Conservation (phyloP, 352 stramenopile species). For the Pythium graminicola region DNA sequence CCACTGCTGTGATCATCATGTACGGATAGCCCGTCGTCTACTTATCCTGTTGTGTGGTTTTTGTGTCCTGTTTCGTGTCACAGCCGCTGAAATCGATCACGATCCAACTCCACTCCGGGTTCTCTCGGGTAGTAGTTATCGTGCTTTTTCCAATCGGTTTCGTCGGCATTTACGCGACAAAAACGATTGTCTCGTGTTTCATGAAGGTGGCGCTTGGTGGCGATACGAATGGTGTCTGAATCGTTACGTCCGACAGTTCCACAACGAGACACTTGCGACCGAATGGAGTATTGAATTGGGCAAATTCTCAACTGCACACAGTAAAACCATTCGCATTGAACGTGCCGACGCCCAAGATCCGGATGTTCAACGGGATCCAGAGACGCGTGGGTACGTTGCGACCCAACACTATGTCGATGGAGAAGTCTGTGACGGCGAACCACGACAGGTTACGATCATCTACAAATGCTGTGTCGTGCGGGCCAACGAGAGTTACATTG, state of each 20-base stretch:
- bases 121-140: constrained; percentile 53
- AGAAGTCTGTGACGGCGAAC: constrained; percentile 22
- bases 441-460: constrained; percentile 29
- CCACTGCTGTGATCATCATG: not conserved
- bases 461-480: constrained; percentile 75
- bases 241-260: constrained; percentile 61
- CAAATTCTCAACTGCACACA: constrained; percentile 24
- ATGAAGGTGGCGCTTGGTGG: constrained; percentile 65
- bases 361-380: constrained; percentile 32
- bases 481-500: constrained; percentile 80
- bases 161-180: constrained; percentile 40
- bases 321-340: constrained; percentile 35
- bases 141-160: constrained; percentile 64
- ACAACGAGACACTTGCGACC: constrained; percentile 14
- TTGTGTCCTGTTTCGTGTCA: not conserved
- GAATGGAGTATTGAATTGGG: constrained; percentile 41
- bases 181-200: constrained; percentile 48
- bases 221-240: constrained; percentile 84
- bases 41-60: constrained; percentile 2
- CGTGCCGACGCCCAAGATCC: constrained; percentile 30
- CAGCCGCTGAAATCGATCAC: not conserved
- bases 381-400: constrained; percentile 48
- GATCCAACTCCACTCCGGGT: constrained; percentile 42
- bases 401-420: constrained; percentile 42
- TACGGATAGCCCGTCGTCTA: not conserved